Base-by-base conservation (phyloP, 2,329 filamentous ascomycete genomes). In the Colletotrichum tabaci region DNA sequence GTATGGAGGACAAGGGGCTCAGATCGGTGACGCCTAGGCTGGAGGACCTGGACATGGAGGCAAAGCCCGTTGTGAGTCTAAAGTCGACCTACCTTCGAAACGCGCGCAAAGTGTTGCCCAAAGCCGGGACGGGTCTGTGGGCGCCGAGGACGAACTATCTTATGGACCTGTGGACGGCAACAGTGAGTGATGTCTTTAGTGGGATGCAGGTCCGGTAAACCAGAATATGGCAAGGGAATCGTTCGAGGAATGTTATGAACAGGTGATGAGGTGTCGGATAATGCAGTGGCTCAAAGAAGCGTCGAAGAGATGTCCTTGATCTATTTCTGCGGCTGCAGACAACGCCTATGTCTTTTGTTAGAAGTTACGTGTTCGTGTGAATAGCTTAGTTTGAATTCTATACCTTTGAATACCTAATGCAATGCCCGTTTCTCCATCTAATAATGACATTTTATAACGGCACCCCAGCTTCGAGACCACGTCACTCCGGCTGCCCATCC, bases 1-100 rank as follows among this genome's bases (percentile, higher is more conserved):
- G 83, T 63, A 88, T 91, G 85, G 74, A 81, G 15, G 77, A 82
- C 7, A 81, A 85, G 12, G 81, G 82, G 0, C 80, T 83, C 4
- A 80, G 78, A 0, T 80, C 78, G 15, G 86, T 85, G 0, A 82
- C 84, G 1, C 89, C 90, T 0, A 76, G 82, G 1, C 80, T 85
- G 4, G 76, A 78, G 7, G 77, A 82, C 4, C 76, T 78, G 4
- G 76, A 81, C 15, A 82, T 87, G 77, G 75, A 82, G 26, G 80
- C 80, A 15, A 77, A 76, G 68, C 78, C 80, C 1, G 77, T 87
- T 44, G 77, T 88, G 67, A 81, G 80, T 13, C 74, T 90, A 10
- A 85, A 79, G 6, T 85, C 84, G 6, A 90, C 87, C 0, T 90
- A 90, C 74, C 74, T 90, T 2, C 82, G 83, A 74, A 82, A 81